Base-by-base conservation (phyloP, 2,329 filamentous ascomycete genomes). In the Dactylellina haptotyla region DNA sequence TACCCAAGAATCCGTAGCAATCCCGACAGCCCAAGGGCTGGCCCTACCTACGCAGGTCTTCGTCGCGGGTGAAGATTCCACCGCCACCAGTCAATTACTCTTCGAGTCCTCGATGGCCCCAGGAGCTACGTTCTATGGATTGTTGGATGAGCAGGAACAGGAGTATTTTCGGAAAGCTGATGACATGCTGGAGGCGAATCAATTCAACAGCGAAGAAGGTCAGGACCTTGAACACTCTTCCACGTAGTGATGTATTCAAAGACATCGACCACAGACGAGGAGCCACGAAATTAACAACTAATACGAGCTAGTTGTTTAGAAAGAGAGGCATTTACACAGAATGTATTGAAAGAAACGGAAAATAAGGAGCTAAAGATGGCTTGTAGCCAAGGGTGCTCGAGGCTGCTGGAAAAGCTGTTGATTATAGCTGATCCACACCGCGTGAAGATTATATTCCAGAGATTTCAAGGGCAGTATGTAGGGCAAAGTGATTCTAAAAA, bases 311-410 rank as follows among this genome's bases (percentile, higher is more conserved):
- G 3, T n/a, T 9, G 46, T 30, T 28, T 70, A 75, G 83, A 84
- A 76, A 81, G 83, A 63, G 76, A 78, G 6, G 78, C 83, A 18
- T 86, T 86, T 78, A 80, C 98, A 50, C 87, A 89, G 74, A 96
- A 90, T 80, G 90, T 98, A 57, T 96, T 91, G 82, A 85, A 87
- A 76, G 94, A 98, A 82, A 93, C 93, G 0, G 85, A 88, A 73
- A 93, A 92, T 74, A 98, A 98, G 82, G 95, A 98, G 81, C 84
- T 99, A 79, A 99, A 98, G 84, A 87, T 99, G 75, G 93, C 93
- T 23, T 95, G 92, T 82, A 97, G 93, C 80, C 95, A 99, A 82
- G 95, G 92, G 2, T 97, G 93, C 82, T 99, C 95, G 57, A 86
- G 95, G 14, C 83, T 99, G 59, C 90, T 98, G 88, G 95, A 99